Conservation (phyloP, 495 filamentous ascomycete genomes). For the Schizothecium vesticola region DNA sequence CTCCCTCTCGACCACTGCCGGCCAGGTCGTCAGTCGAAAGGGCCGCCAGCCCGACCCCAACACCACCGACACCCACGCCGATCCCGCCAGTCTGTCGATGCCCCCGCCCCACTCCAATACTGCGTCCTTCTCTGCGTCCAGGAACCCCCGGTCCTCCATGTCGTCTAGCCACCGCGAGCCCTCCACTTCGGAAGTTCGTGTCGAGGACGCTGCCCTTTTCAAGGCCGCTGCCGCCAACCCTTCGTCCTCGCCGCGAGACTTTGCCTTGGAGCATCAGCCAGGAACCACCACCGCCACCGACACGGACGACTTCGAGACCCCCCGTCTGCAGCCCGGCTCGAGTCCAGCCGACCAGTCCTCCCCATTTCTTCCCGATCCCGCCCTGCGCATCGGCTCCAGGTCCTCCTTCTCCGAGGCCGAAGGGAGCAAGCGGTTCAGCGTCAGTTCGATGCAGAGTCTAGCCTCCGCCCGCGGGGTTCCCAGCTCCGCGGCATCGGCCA, state of each 20-base stretch:
- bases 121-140: not conserved
- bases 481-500: conserved; percentile 39
- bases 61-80: conserved; percentile 43
- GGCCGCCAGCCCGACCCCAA: conserved; percentile 49
- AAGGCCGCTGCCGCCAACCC: conserved; percentile 2
- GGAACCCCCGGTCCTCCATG: conserved; percentile 18
- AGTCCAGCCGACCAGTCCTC: conserved; percentile 21
- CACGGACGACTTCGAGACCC: conserved; percentile 39
- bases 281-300: not conserved
- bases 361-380: conserved; percentile 41
- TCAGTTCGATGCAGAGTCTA: conserved; percentile 61
- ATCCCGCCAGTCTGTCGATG: conserved; percentile 57
- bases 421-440: conserved; percentile 58
- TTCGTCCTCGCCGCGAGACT: conserved; percentile 20
- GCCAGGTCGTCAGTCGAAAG: conserved; percentile 40
- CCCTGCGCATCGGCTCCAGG: conserved; percentile 35
- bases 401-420: conserved; percentile 33
- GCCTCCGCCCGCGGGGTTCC: conserved; percentile 49
- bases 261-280: conserved; percentile 17
- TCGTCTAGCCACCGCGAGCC: conserved; percentile 28
- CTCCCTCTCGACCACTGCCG: conserved; percentile 14
- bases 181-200: conserved; percentile 28
- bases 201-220: conserved; percentile 16
- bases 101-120: conserved; percentile 44
- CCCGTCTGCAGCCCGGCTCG: conserved; percentile 31